Evolutionary conservation across 371 early-diverging fungal genomes (phyloP), one percentile per base, ranked within the genome.

Genomic region (Mortierella sp.): DNA sequence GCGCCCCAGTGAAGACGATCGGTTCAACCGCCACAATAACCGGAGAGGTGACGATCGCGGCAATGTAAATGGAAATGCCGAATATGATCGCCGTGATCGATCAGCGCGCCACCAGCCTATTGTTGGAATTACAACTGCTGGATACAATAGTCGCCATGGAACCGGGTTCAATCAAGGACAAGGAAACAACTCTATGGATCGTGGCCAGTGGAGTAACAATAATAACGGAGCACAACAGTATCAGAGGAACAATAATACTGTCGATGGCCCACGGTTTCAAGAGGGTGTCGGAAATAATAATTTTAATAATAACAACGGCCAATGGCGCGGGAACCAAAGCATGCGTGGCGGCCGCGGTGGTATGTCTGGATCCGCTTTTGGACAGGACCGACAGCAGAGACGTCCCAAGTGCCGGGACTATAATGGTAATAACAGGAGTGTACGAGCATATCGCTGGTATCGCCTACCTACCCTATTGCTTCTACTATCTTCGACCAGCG

Each of bases 341-440:
- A 68, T 59, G 58, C 62, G 83, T 53, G 81, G 86, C 15, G 81
- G 83, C 7, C 85, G 85, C 48, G 82, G 82, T 28, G 81, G 75
- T n/a, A 74, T 70, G 72, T 68, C 72, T 16, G 75, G 73, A 21
- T 58, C 60, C 23, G 79, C 86, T 19, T 72, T 68, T 25, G 72
- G 68, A 18, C 77, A 72, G 19, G 72, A 76, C 19, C 58, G 72
- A 14, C 62, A 21, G 50, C 62, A 70, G 28, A 79, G 70, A 25
- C 84, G 87, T 18, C 82, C 81, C 19, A 85, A 86, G 25, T 94
- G 94, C 69, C 87, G 89, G 55, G 93, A 93, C 62, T 93, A 91
- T 75, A 91, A 91, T 83, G 92, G 93, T 92, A 85, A 23, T 63
- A 60, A 43, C 5, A 50, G 14, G 2, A 50, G 5, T n/a, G 14